Base-by-base conservation (phyloP, 2,329 filamentous ascomycete genomes). In the Chlorencoelia australis region DNA sequence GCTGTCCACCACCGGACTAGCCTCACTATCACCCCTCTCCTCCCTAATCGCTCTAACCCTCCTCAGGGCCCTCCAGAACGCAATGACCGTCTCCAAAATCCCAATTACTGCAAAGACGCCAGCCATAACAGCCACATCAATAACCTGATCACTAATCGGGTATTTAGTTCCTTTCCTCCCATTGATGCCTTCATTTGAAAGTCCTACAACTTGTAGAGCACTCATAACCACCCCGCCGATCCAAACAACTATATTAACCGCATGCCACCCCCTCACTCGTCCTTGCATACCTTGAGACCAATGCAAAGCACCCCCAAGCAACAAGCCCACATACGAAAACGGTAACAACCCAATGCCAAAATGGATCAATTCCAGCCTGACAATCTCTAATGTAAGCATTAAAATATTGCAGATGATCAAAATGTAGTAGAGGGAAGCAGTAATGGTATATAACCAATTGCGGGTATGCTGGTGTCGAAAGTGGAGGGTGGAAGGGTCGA, bases 361-460 rank as follows among this genome's bases (percentile, higher is more conserved):
- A 35, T 54, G 36, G 4, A 58, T 42, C 5, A 57, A 40, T 3
- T 40, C 32, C 5, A 61, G 41, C 1, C 57, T 51, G 4, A 53
- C 54, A 16, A 61, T 53, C 39, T 60, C 57, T 5, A 60, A 47
- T 2, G 48, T 49, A 27, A 46, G 37, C 55, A 60, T 57, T 24
- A 55, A 43, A 24, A 55, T 44, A 27, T 57, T 53, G 27, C 42
- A 42, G 10, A 55, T 14, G 19, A 59, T 47, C 16, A 58, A 40
- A 29, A 55, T 20, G 36, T 55, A 57, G 38, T 59, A 58, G 18
- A 58, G 29, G 4, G 35, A 29, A 4, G 44, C 40, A 4, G 32
- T 29, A 18, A 35, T 39, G 13, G 25, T 44, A 43, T 46, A 49
- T 5, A 28, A 24, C 19, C 43, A 48, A 13, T 35, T 43, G 9